A percentile compares a stretch with the other conserved stretches of the same genome.
These are phyloP conservation scores for Lyophyllum semitale DNA, from an alignment of 768 basidiomycete genomes.

Conservation along the genomic window DNA sequence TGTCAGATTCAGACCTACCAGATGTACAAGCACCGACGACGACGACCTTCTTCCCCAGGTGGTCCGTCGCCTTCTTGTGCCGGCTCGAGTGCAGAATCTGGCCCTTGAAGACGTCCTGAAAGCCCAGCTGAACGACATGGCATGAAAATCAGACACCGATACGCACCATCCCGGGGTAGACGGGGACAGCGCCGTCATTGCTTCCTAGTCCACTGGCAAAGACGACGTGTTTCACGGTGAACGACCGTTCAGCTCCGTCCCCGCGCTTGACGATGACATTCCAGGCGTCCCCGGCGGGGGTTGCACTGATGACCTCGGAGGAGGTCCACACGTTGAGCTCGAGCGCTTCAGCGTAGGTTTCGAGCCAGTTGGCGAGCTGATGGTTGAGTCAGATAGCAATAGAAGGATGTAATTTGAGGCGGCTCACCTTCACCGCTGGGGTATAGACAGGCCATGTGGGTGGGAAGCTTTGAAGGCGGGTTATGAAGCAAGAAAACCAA, in stretches of 20 bases:
- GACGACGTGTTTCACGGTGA: constrained; percentile 49
- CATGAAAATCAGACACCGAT: not conserved
- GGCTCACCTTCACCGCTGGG: constrained; percentile 50
- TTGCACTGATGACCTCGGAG: constrained; percentile 34
- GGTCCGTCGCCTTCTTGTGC: constrained; percentile 56
- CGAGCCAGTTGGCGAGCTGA: constrained; percentile 69
- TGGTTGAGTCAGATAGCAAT: not conserved
- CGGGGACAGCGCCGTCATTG: constrained; percentile 46
- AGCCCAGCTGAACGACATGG: not conserved
- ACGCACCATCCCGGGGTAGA: constrained; percentile 46
- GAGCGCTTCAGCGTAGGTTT: constrained; percentile 58
- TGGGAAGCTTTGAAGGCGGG: constrained; percentile 45
- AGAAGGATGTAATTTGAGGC: not conserved
- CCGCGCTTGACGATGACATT: constrained; percentile 37
- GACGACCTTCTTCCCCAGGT: constrained; percentile 68
- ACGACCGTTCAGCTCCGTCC: constrained; percentile 34
- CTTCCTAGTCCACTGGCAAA: constrained; percentile 53
- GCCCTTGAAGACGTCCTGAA: constrained; percentile 62
- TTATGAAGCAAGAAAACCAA: not conserved
- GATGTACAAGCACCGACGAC: constrained; percentile 72
- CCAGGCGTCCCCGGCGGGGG: constrained; percentile 40
- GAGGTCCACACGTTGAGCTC: constrained; percentile 71
- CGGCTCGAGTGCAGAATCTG: constrained; percentile 58
- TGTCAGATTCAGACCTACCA: too few species aligned
- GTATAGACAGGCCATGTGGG: constrained; percentile 59